Base-by-base conservation (phyloP, 1,284 basidiomycete genomes). In the Fomitopsis schrenkii region DNA sequence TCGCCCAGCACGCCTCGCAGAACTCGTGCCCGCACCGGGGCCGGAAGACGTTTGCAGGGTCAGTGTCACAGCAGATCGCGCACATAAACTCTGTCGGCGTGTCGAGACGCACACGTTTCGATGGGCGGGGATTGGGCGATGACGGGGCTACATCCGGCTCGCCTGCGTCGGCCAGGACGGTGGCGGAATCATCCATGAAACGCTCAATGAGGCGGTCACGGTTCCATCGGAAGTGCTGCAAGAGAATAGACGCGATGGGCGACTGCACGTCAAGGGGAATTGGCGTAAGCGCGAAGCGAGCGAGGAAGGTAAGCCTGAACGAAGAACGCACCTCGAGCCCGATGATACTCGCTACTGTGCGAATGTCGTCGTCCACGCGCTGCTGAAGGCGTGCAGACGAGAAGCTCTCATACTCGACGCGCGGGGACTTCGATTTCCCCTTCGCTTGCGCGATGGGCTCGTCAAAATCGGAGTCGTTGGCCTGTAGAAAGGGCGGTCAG, bases 201-300 rank as follows among this genome's bases (percentile, higher is more conserved):
- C 76, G 74, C 67, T 85, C 81, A 48, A 81, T 76, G 15, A 88
- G 79, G 59, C 81, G 81, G 69, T 90, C 87, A 58, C 81, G 78
- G 74, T 88, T 87, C 87, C 87, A 90, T 28, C 77, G 76, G 72
- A 84, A 87, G 68, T 87, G 81, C 12, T 85, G 80, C 1, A 88
- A 76, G 1, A 90, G 77, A 28, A 85, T 83, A 3, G 84, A 82
- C 1, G 84, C 84, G 19, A 82, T 80, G 15, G 76, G 77, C 40
- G 76, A 72, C 79, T 78, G 42, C 9, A 53, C 9, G n/a, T 36
- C 44, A 44, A 26, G 30, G 36, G 19, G 19, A 12, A 6, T 19
- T 22, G 55, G 44, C 41, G 65, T 63, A 57, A 62, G 63, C 46
- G 56, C 55, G 42, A 58, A 38, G 64, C 52, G 58, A 40, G 46